Evolutionary conservation across 2,329 filamentous ascomycete species (phyloP), one percentile per base, ranked within the genome.

Genomic region (Sporothrix luriei): DNA sequence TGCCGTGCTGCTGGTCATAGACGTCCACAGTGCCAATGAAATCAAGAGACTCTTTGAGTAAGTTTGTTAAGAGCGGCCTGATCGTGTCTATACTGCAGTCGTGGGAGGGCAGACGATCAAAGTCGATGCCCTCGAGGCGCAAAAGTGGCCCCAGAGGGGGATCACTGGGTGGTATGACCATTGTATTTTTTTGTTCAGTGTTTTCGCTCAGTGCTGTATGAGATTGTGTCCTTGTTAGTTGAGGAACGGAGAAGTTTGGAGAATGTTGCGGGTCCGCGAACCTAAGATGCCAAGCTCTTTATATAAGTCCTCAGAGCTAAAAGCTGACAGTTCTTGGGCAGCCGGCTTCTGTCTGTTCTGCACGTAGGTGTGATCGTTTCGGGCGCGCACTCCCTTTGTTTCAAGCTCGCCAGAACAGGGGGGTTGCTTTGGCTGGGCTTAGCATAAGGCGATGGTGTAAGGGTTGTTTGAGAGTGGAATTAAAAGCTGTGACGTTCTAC

Each of bases 21-120:
- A 38, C 19, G 48, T 65, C 55, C 19, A 71, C 82, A 11, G 80
- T 80, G 74, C 84, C 82, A 75, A 90, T 82, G 76, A 91, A 89
- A 1, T 82, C 80, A 38, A 87, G 77, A 26, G 86, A 84, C 76
- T 91, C 88, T n/a, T 79, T 75, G 43, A 91, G 80, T 29, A 88
- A 79, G 6, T 81, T 77, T 11, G 78, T 76, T 70, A 90, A 76
- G 72, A 91, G 84, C 6, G 81, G 78, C 26, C 78, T 76, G 19
- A 90, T 79, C 48, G 83, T 80, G 38, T 82, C 79, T 4, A 77
- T 69, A 1, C 78, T 74, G 4, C 81, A 80, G 16, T 76, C 75
- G 48, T 79, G 70, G 38, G 79, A 68, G 1, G 85, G 86, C 1
- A 88, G 80, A 71, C 85, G 81, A 38, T 78, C 77, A 19, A 79